Evolutionary conservation across 805 yeast species (phyloP).

Genomic region (Kodamaea nitidulidarum): DNA sequence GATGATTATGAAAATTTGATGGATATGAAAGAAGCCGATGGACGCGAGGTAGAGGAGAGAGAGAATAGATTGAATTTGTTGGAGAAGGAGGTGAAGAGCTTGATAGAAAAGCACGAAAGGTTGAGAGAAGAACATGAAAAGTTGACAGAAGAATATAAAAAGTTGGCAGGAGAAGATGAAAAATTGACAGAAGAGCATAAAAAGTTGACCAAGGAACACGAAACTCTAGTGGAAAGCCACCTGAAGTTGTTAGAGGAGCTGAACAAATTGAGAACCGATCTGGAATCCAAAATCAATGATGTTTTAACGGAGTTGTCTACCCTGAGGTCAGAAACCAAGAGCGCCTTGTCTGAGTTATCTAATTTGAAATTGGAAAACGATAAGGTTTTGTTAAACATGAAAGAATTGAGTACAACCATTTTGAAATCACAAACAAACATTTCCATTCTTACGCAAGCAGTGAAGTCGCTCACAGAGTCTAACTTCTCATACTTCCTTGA

Average conservation of each 20-base stretch:
- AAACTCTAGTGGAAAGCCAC: too few species aligned
- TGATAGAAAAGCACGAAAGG: not conserved
- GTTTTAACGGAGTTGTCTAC: not conserved
- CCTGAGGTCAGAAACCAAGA: not conserved
- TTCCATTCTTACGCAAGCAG: not conserved
- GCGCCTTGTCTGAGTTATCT: too few species aligned
- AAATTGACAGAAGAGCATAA: too few species aligned
- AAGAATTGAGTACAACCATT: not conserved
- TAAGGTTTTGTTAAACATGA: too few species aligned
- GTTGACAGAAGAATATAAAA: too few species aligned
- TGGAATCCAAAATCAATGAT: not conserved
- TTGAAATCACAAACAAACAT: not conserved
- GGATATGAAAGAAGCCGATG: constrained; percentile 30
- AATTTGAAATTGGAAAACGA: not conserved
- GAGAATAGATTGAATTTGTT: not conserved
- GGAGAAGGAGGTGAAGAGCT: not conserved
- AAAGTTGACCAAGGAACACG: too few species aligned
- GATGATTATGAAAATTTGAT: constrained; percentile 41
- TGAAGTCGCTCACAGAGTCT: constrained; percentile 13
- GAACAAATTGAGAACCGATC: not conserved
- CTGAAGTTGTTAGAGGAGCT: too few species aligned
- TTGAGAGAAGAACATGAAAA: not conserved
- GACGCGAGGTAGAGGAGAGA: not conserved
- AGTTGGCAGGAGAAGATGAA: not conserved
- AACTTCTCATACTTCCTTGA: constrained; percentile 36